A percentile compares a stretch with the other conserved stretches of the same genome.
These are phyloP conservation scores for Scheffersomyces illinoinensis DNA, from an alignment of 1,139 yeast genomes.

Conservation along the genomic window DNA sequence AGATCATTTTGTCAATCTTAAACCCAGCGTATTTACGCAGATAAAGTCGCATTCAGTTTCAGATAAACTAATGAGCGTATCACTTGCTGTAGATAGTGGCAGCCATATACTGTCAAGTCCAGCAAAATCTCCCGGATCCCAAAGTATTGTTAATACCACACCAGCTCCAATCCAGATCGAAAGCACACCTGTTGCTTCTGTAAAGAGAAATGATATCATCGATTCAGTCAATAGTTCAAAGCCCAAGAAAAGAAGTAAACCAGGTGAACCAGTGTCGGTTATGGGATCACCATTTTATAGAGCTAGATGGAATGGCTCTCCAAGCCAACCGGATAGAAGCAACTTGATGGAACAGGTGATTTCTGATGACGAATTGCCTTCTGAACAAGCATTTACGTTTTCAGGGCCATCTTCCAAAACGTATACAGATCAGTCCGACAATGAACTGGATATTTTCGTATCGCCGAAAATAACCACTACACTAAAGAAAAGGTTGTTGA, in stretches of 20 bases:
- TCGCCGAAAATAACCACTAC: not conserved
- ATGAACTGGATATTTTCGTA: not conserved
- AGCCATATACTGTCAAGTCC: not conserved
- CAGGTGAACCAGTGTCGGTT: conserved; percentile 38
- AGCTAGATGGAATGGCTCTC: conserved; percentile 24
- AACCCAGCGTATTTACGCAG: not conserved
- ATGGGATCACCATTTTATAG: conserved; percentile 34
- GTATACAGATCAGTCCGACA: not conserved
- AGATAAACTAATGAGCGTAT: not conserved
- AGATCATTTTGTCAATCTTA: conserved; percentile 5
- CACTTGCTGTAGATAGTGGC: not conserved
- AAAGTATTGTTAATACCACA: not conserved
- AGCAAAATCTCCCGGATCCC: not conserved
- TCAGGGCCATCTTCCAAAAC: not conserved
- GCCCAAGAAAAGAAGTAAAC: conserved; percentile 18
- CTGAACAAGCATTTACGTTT: not conserved
- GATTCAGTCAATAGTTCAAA: not conserved
- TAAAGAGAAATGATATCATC: not conserved
- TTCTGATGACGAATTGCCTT: not conserved
- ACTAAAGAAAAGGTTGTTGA: not conserved
- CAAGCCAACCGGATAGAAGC: conserved; percentile 7
- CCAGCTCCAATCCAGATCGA: conserved; percentile 2
- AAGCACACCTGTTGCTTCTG: conserved; percentile 3
- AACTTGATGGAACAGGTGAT: not conserved
- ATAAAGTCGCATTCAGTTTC: not conserved